These are phyloP conservation scores for Heritiera littoralis DNA, from an alignment of 345 rosid genomes.

Conservation along the genomic window DNA sequence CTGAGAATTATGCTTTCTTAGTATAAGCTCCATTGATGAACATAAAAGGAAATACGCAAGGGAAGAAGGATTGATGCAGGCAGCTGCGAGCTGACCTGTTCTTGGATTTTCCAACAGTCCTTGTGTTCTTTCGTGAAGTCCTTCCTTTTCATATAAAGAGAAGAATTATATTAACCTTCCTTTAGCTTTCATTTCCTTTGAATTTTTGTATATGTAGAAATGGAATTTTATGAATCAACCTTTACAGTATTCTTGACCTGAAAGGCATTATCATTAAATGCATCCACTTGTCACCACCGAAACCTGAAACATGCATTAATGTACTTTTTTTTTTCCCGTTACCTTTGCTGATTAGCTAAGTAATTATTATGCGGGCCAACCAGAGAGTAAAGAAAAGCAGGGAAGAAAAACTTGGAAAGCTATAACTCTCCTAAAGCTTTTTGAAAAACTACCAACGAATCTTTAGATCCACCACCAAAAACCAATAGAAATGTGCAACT, in stretches of 20 bases:
- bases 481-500: slow-evolving; percentile 10
- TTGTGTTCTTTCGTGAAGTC: not conserved
- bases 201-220: not conserved
- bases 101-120: not conserved
- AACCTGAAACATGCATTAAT: not conserved
- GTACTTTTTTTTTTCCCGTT: not conserved
- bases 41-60: not conserved
- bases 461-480: slow-evolving; percentile 1
- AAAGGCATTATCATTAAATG: not conserved
- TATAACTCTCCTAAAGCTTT: slow-evolving; percentile 23
- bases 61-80: not conserved
- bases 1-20: not conserved
- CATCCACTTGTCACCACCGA: not conserved
- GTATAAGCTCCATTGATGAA: not conserved
- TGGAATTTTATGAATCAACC: not conserved
- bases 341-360: slow-evolving; percentile 33
- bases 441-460: not conserved
- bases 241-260: not conserved
- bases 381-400: not conserved
- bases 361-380: slow-evolving; percentile 7
- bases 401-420: not conserved
- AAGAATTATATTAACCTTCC: no score
- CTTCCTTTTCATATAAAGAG: not conserved
- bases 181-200: not conserved
- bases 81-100: not conserved